phyloP scores from a whole-genome alignment of 2,329 filamentous ascomycete genomes.

The Fonsecaea nubica region DNA sequence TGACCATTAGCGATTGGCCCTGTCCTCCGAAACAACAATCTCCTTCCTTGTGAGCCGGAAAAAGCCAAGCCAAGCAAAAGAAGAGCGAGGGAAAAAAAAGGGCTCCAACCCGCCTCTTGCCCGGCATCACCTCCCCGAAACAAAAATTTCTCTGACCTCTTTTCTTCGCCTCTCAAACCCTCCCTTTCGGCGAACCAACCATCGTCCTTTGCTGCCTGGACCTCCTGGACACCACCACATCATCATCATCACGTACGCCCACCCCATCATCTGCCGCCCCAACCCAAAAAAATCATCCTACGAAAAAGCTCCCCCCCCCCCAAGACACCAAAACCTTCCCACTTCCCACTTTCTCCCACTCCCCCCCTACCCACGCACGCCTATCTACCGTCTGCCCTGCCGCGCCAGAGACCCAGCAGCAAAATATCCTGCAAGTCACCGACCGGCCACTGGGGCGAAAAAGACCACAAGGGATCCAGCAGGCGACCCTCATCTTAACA shows the following conservation, averaged over 20 bases:
- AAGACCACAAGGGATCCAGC: conserved; percentile 26
- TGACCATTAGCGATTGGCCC: conserved; percentile 10
- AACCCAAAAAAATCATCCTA: conserved; percentile 22
- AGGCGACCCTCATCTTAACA: conserved; percentile 37
- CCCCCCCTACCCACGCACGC: conserved; percentile 25
- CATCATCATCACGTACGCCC: conserved; percentile 25
- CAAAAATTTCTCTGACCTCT: conserved; percentile 21
- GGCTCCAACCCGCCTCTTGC: conserved; percentile 12
- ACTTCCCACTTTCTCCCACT: conserved; percentile 28
- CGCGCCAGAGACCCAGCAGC: conserved; percentile 35
- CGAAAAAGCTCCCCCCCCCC: conserved; percentile 9
- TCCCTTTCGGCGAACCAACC: conserved; percentile 25
- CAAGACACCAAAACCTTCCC: conserved; percentile 36
- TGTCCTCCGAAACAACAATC: conserved; percentile 25
- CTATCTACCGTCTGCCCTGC: conserved; percentile 26
- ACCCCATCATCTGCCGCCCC: conserved; percentile 23
- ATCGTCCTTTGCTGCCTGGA: conserved; percentile 11
- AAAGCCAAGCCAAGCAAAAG: conserved; percentile 11
- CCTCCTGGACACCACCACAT: conserved; percentile 5
- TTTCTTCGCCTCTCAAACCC: conserved; percentile 26
- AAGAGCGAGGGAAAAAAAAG: not conserved
- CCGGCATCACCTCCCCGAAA: conserved; percentile 18
- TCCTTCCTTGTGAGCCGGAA: conserved; percentile 10
- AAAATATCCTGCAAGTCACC: conserved; percentile 35
- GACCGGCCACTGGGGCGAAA: conserved; percentile 26